These are phyloP conservation scores for Dothideomycetidae sp. DNA, from an alignment of 2,329 filamentous ascomycete species.

Conservation along the genomic window DNA sequence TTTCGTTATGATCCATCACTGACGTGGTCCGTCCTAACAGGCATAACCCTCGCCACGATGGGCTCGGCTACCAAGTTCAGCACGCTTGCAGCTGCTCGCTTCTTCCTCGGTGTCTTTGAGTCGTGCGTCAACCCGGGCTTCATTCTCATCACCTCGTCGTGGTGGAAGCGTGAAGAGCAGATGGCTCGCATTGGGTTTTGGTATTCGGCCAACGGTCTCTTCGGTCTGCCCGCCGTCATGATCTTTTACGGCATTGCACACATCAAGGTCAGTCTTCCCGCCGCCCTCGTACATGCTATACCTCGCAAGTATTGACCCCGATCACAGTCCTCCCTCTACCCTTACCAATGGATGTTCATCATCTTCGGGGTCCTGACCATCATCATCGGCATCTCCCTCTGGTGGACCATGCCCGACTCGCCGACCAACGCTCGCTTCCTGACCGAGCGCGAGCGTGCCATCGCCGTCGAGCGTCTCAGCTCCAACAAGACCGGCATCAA, in stretches of 20 bases:
- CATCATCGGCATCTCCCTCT: slow-evolving; percentile 8
- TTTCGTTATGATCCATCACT: too few species aligned
- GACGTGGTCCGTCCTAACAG: too few species aligned
- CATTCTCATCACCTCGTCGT: slow-evolving; percentile 11
- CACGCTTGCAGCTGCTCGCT: too few species aligned
- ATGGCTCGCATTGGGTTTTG: slow-evolving; percentile 11
- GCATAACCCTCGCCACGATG: too few species aligned
- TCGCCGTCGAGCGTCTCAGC: slow-evolving; percentile 36
- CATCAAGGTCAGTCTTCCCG: slow-evolving; percentile 7
- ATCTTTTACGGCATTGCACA: slow-evolving; percentile 11
- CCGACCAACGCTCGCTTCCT: slow-evolving; percentile 24
- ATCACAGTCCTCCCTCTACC: slow-evolving; percentile 9
- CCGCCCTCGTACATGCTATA: too few species aligned
- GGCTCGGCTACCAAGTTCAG: too few species aligned
- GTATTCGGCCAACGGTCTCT: slow-evolving; percentile 11
- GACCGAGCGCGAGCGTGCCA: slow-evolving; percentile 30
- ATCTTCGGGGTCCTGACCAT: slow-evolving; percentile 10
- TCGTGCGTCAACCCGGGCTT: slow-evolving; percentile 10
- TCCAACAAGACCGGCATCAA: slow-evolving; percentile 37
- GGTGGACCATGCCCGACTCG: slow-evolving; percentile 10
- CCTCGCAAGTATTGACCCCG: too few species aligned
- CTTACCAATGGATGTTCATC: slow-evolving; percentile 10
- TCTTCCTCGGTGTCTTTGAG: slow-evolving; percentile 13
- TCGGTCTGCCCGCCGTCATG: slow-evolving; percentile 7
- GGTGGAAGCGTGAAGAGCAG: slow-evolving; percentile 10